These are phyloP conservation scores for Bremia lactucae DNA, from an alignment of 352 stramenopile genomes.

Conservation along the genomic window DNA sequence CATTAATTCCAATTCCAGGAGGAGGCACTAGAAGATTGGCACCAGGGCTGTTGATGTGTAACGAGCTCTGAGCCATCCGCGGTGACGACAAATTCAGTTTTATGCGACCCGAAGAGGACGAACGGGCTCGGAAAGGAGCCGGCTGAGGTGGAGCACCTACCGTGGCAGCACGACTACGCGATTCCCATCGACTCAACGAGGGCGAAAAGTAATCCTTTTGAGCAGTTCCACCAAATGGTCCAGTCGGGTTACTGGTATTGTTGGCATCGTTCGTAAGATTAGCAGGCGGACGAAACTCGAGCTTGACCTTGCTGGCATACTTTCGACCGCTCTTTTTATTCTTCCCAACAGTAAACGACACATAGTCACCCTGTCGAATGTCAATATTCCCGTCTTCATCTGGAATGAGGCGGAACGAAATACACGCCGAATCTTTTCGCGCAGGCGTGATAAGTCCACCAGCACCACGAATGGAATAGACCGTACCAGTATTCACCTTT, in stretches of 20 bases:
- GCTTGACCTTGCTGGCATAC: conserved; percentile 82
- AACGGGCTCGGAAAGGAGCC: conserved; percentile 38
- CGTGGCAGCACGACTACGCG: conserved; percentile 47
- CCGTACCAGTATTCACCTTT: conserved; percentile 79
- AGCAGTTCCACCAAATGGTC: conserved; percentile 23
- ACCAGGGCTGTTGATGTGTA: conserved; percentile 22
- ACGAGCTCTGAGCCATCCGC: conserved; percentile 40
- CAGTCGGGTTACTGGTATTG: conserved; percentile 9
- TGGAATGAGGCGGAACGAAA: conserved; percentile 81
- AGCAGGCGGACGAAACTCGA: conserved; percentile 73
- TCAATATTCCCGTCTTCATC: conserved; percentile 82
- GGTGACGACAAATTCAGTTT: conserved; percentile 56
- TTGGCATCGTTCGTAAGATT: conserved; percentile 33
- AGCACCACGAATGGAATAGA: conserved; percentile 80
- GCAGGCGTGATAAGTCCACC: conserved; percentile 77
- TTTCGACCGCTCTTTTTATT: conserved; percentile 86
- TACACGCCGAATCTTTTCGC: conserved; percentile 74
- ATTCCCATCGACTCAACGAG: conserved; percentile 43
- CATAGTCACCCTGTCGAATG: conserved; percentile 77
- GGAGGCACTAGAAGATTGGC: conserved; percentile 18
- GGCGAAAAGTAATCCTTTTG: conserved; percentile 53
- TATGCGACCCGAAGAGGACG: conserved; percentile 44
- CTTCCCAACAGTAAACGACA: conserved; percentile 83
- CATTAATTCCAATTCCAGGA: conserved; percentile 32
- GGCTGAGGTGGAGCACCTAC: conserved; percentile 28